Evolutionary conservation across 805 yeast genomes (phyloP), one percentile per base, ranked within the genome.

Genomic region (Monosporozyma yasuniensis): DNA sequence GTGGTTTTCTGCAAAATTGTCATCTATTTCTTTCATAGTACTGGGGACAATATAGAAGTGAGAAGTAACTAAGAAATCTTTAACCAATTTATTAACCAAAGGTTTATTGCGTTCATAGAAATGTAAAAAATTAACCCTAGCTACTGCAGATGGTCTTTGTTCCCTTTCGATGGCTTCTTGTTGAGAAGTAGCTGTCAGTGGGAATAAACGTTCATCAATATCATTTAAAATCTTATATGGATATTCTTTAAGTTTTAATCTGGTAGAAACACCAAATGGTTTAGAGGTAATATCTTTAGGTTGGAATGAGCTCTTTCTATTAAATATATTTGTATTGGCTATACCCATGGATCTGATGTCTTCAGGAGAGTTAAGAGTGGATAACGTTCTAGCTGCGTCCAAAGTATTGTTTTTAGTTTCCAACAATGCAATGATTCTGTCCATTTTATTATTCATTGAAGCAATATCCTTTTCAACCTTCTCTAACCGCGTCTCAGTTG

Each of bases 11-110:
- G 76, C 82, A 57, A 75, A 79, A 10, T 65, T 64, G 37, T 71
- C 60, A 39, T 73, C 68, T 11, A 79, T 71, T 30, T 70, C 71
- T 35, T 71, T 75, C n/a, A 78, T 70, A 4, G 82, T 83, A 10
- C 82, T 83, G 1, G 83, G 83, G 4, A 78, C 74, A 43, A 80
- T 77, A 81, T 83, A 80, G 57, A 75, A 77, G 56, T 77, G 81
- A 3, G 83, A 78, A 42, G 73, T 74, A 16, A 70, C 72, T 35
- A 79, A 59, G 52, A 79, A 80, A 25, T 74, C 73, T 50, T 71
- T 68, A 0, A 78, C 73, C 28, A 79, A 58, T 42, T 66, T 63
- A 7, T 76, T 61, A 54, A 80, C 76, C 5, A 78, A 59, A 9
- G 56, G 53, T 51, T 70, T 72, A 54, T 78, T 69, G 11, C 69